Evolutionary conservation across 2,329 filamentous ascomycete genomes (phyloP), one percentile per base, ranked within the genome.

Genomic region (Penicillium polonicum): DNA sequence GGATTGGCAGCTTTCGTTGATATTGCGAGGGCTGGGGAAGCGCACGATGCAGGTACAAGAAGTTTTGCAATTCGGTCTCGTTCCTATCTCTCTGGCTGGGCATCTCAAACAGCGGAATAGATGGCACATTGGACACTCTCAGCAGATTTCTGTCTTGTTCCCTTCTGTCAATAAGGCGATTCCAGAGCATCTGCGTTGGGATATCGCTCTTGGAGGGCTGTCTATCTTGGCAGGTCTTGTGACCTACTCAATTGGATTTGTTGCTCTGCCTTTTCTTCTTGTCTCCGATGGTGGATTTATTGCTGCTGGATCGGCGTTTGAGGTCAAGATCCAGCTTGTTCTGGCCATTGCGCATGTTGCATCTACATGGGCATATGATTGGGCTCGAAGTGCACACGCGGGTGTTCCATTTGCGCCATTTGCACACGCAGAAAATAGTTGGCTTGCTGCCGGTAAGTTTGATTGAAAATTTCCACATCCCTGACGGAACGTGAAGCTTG

Each of bases 111-210:
- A 72, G 65, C 66, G 63, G 10, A 73, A 70, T 36, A 63, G 75
- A 59, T 77, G 74, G 75, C 68, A 71, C 38, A 74, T 74, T 27
- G 73, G 72, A 2, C 67, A 69, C 29, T 60, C 68, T 12, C 69
- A 71, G 44, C 69, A 70, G 49, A 45, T 66, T 8, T 53, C 58
- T 17, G 60, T 55, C 1, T 44, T 69, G 36, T 39, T 61, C 5
- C 59, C 62, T 23, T 50, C 60, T 0, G 41, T 48, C 1, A 58
- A 58, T 7, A 44, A 58, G 5, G 31, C 38, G 0, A 31, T 69
- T 25, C 57, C 63, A 0, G 21, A 44, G 29, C 8, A 38, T 4
- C 48, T 70, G 9, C 62, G 63, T 21, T 62, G 58, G 59, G 59
- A 50, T 4, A 71, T 72, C 43, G 63, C 63, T 2, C 21, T 58